These are phyloP conservation scores for Acacia melanoxylon DNA, from an alignment of 306 rosid genomes.

Conservation along the genomic window DNA sequence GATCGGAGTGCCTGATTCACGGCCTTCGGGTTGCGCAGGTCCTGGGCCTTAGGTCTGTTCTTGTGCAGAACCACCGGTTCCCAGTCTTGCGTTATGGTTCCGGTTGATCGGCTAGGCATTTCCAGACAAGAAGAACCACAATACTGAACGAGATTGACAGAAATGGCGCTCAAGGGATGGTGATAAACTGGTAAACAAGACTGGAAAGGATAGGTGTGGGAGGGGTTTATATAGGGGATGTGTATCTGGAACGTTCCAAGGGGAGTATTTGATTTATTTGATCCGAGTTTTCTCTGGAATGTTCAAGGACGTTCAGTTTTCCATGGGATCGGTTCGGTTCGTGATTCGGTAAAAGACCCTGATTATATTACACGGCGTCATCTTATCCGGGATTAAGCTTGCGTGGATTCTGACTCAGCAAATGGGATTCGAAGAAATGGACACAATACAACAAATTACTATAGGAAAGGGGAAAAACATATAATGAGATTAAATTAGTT, in stretches of 20 bases:
- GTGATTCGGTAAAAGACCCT: not conserved
- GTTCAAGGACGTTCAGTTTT: constrained; percentile 13
- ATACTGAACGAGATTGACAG: not conserved
- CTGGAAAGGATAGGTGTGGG: rapidly evolving
- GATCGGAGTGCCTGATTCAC: constrained; percentile 79
- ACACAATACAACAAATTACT: no score
- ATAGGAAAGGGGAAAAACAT: not conserved
- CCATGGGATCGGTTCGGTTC: not conserved
- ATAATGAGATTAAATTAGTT: not conserved
- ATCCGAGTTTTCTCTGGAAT: constrained; percentile 16
- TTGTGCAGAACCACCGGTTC: constrained; percentile 71
- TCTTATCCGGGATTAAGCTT: not conserved
- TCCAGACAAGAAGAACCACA: not conserved
- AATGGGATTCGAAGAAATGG: not conserved
- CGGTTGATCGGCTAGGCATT: constrained; percentile 74
- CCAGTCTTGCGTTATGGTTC: constrained; percentile 73
- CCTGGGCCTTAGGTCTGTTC: constrained; percentile 57
- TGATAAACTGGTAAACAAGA: not conserved
- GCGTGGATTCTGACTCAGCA: not conserved
- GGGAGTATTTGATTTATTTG: not conserved
- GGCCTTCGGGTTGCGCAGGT: constrained; percentile 59
- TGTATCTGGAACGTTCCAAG: constrained; percentile 42
- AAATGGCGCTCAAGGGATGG: not conserved
- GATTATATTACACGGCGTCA: not conserved
- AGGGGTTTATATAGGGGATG: constrained; percentile 6